phyloP scores from a whole-genome alignment of 2,329 filamentous ascomycete species.

The Penicillium verrucosum region DNA sequence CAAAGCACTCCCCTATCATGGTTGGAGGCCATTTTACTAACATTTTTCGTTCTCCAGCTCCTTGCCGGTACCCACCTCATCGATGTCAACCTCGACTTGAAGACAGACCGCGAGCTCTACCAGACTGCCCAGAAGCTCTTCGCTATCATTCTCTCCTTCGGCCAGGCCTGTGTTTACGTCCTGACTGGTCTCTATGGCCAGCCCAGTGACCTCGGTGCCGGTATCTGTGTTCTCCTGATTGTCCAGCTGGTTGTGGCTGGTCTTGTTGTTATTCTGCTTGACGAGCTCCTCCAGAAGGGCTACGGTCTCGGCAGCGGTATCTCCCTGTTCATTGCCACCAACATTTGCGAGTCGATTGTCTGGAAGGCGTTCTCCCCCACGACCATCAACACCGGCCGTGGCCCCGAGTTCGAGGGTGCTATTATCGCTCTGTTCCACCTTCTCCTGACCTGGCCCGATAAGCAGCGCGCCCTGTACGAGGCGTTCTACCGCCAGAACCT shows the following conservation, averaged over 20 bases:
- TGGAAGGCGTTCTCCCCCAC: conserved; percentile 99
- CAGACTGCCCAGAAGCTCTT: conserved; percentile 99
- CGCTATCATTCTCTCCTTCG: conserved; percentile 95
- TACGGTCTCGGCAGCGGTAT: conserved; percentile 98
- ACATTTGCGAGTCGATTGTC: conserved; percentile 99
- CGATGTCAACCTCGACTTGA: conserved; percentile 99
- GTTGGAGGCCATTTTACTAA: conserved; percentile 15
- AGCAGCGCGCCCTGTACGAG: conserved; percentile 96
- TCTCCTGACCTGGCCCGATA: conserved; percentile 97
- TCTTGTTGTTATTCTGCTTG: conserved; percentile 97
- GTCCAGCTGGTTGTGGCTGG: conserved; percentile 97
- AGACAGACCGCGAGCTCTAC: conserved; percentile 99
- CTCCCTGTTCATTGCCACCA: conserved; percentile 98
- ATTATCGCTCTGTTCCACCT: conserved; percentile 98
- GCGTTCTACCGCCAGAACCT: conserved; percentile 99
- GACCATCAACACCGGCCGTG: conserved; percentile 98
- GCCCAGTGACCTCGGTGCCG: conserved; percentile 92
- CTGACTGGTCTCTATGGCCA: conserved; percentile 97
- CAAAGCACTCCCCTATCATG: background rate
- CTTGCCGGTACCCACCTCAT: conserved; percentile 99
- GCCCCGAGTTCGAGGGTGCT: conserved; percentile 97
- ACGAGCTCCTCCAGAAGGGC: conserved; percentile 98
- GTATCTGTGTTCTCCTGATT: conserved; percentile 96
- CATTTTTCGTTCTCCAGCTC: conserved; percentile 51
- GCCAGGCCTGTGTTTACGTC: conserved; percentile 96